Evolutionary conservation across 176 grass and related monocot genomes (phyloP).

Genomic region (Coix lacrymajobi): DNA sequence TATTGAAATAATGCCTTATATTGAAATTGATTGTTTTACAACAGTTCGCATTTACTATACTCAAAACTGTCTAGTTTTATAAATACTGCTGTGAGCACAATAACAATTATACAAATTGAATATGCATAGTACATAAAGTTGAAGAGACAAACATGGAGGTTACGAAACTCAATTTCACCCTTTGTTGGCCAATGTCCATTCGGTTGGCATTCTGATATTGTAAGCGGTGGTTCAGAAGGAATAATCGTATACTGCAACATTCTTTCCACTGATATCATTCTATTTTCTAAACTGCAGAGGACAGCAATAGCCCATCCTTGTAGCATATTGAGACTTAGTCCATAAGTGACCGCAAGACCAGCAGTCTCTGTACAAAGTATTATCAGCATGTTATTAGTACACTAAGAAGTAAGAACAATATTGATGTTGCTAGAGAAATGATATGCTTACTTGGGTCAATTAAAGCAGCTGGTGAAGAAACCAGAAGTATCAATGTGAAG

Average conservation of each 20-base stretch:
- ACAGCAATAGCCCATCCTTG: constrained; percentile 14
- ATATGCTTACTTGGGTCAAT: constrained; percentile 49
- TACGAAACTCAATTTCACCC: not conserved
- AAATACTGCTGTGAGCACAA: not conserved
- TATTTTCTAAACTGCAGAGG: constrained; percentile 32
- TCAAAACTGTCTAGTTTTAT: not conserved
- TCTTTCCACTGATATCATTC: constrained; percentile 51
- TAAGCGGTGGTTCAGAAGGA: constrained; percentile 28
- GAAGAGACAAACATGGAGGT: not conserved
- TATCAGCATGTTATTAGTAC: not conserved
- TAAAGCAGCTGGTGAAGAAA: constrained; percentile 27
- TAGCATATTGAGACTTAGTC: constrained; percentile 29
- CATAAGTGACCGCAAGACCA: constrained; percentile 49
- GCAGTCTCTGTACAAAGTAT: constrained; percentile 35
- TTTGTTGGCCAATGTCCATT: constrained; percentile 24
- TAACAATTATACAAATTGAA: not conserved
- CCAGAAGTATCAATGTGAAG: constrained; percentile 46
- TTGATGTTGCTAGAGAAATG: not conserved
- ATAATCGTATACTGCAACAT: constrained; percentile 40
- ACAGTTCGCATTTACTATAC: not conserved
- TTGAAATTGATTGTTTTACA: not conserved
- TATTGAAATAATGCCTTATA: not conserved
- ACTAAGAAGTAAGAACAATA: not conserved
- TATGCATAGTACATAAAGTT: not conserved
- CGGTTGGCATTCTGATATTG: constrained; percentile 11